These are phyloP conservation scores for Leonotis leonurus DNA, from an alignment of 257 asterid species.

Conservation along the genomic window DNA sequence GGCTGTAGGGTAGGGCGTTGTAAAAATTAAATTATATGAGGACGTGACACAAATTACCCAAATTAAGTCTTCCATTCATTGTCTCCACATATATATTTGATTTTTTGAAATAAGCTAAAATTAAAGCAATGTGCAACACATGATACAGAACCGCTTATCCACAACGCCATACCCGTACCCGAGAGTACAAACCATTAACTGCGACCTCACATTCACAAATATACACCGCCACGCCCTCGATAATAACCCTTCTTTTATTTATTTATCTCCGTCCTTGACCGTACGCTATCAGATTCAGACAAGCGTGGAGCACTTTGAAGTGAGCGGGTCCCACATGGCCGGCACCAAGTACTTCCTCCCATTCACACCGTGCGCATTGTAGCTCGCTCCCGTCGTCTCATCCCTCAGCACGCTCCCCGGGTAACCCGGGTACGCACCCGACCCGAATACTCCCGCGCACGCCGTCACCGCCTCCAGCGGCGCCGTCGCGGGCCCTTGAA, in stretches of 20 bases:
- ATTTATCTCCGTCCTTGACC: background rate
- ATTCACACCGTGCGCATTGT: constrained; percentile 62
- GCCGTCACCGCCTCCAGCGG: too few relatives aligned
- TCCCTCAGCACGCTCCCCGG: constrained; percentile 38
- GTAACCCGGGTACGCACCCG: too few relatives aligned
- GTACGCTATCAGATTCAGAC: constrained; percentile 24
- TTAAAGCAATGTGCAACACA: background rate
- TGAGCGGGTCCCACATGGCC: constrained; percentile 91
- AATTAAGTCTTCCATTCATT: too few relatives aligned
- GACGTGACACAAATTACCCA: too few relatives aligned
- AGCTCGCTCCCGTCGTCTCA: constrained; percentile 62
- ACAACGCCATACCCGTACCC: background rate
- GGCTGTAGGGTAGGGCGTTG: too few relatives aligned
- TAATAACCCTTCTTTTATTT: background rate
- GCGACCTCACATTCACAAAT: too few relatives aligned
- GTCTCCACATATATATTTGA: too few relatives aligned
- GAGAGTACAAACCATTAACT: background rate
- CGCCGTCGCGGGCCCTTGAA: too few relatives aligned
- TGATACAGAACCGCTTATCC: background rate
- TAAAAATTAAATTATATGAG: too few relatives aligned
- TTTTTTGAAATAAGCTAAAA: too few relatives aligned
- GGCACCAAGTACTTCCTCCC: constrained; percentile 73
- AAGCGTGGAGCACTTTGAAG: constrained; percentile 56
- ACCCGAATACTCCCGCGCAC: too few relatives aligned
- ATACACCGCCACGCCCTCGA: too few relatives aligned